Evolutionary conservation across 805 yeast species (phyloP).

Genomic region (Ogataea kodamae): DNA sequence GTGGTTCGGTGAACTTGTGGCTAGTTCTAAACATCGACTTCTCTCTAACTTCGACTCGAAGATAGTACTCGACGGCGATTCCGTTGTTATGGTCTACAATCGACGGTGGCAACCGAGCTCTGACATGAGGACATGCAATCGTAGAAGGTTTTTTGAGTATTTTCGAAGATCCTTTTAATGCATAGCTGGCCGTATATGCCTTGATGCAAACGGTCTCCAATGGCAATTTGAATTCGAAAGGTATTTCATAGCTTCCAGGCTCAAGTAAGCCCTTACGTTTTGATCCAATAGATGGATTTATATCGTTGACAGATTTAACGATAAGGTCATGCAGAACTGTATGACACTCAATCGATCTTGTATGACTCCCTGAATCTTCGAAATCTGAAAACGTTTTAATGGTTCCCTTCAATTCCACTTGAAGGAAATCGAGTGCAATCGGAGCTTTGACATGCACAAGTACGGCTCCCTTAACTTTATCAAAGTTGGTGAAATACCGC

Average conservation of each 20-base stretch:
- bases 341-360: neutral
- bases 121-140: neutral
- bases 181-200: neutral
- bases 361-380: neutral
- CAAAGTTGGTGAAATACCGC: conserved; percentile 48
- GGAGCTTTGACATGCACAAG: conserved; percentile 38
- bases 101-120: neutral
- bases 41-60: conserved; percentile 1
- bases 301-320: conserved; percentile 1
- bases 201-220: conserved; percentile 37
- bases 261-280: conserved; percentile 34
- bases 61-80: neutral
- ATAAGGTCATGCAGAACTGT: conserved; percentile 1
- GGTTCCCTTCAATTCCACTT: conserved; percentile 51
- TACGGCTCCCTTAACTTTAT: conserved; percentile 41
- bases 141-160: neutral
- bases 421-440: conserved; percentile 43
- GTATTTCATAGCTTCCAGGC: conserved; percentile 50
- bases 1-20: neutral
- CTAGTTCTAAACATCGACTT: conserved; percentile 1
- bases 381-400: conserved; percentile 37
- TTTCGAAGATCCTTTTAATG: neutral
- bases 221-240: conserved; percentile 46
- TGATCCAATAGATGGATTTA: too few species aligned
- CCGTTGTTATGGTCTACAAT: neutral